Evolutionary conservation across 1,284 basidiomycete species (phyloP).

Genomic region (Neonothopanus nambi): DNA sequence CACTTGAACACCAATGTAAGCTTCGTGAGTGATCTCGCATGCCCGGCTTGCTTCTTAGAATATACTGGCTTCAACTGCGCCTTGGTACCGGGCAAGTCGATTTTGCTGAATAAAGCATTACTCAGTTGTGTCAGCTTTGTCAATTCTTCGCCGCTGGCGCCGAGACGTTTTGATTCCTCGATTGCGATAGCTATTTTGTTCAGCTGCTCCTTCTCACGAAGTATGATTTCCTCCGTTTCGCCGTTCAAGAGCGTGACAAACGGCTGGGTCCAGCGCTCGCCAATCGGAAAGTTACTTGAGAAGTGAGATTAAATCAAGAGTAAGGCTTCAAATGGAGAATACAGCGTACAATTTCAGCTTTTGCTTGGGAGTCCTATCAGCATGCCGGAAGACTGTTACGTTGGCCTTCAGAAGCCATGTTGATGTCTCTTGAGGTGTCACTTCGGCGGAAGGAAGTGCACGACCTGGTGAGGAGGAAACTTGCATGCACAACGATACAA

Average conservation of each 20-base stretch:
- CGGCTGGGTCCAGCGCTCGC: slow-evolving; percentile 90
- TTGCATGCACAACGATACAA: slow-evolving; percentile 78
- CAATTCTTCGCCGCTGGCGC: slow-evolving; percentile 82
- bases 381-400: slow-evolving; percentile 95
- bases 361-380: slow-evolving; percentile 94
- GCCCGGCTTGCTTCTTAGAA: slow-evolving; percentile 75
- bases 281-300: slow-evolving; percentile 79
- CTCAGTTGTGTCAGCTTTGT: slow-evolving; percentile 83
- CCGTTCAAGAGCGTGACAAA: slow-evolving; percentile 93
- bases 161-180: slow-evolving; percentile 79
- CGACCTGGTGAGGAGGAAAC: slow-evolving; percentile 60
- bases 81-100: slow-evolving; percentile 92
- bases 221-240: slow-evolving; percentile 92
- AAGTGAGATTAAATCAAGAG: background rate
- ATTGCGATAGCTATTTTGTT: slow-evolving; percentile 83
- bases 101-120: slow-evolving; percentile 92
- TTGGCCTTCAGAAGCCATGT: slow-evolving; percentile 95
- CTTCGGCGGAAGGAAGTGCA: slow-evolving; percentile 52
- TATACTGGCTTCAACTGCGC: slow-evolving; percentile 93
- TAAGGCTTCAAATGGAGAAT: background rate
- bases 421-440: slow-evolving; percentile 50
- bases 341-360: slow-evolving; percentile 53
- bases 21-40: slow-evolving; percentile 78
- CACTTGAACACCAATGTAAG: slow-evolving; percentile 97
- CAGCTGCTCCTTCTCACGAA: slow-evolving; percentile 86